phyloP scores from a whole-genome alignment of 176 grass and related monocot species.

The Urochloa ruziziensis region DNA sequence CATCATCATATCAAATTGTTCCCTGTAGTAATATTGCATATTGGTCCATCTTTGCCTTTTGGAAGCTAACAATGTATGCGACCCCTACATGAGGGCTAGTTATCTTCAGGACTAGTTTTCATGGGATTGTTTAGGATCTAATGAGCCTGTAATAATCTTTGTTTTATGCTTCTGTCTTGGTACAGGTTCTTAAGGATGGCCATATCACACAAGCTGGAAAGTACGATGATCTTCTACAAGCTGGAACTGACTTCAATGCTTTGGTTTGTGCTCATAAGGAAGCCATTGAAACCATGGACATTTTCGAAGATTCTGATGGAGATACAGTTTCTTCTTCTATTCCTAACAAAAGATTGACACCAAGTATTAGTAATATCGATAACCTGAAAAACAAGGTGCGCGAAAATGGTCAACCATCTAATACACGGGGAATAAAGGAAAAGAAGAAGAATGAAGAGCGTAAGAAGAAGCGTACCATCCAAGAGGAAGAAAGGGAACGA shows the following conservation, averaged over 20 bases:
- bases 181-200: slow-evolving; percentile 88
- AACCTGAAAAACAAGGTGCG: slow-evolving; percentile 63
- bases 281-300: slow-evolving; percentile 89
- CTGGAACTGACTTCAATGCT: slow-evolving; percentile 90
- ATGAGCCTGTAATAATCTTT: neutral
- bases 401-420: slow-evolving; percentile 62
- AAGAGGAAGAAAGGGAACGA: slow-evolving; percentile 92
- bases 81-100: neutral
- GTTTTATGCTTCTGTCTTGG: neutral
- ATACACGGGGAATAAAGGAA: slow-evolving; percentile 57
- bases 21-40: slow-evolving; percentile 3
- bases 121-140: neutral
- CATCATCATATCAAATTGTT: neutral
- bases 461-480: slow-evolving; percentile 55
- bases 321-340: slow-evolving; percentile 51
- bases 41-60: slow-evolving; percentile 29
- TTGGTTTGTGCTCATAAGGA: slow-evolving; percentile 91
- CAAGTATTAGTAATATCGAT: slow-evolving; percentile 77
- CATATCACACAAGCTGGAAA: slow-evolving; percentile 88
- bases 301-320: slow-evolving; percentile 63
- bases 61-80: neutral
- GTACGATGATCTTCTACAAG: slow-evolving; percentile 88
- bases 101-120: slow-evolving; percentile 14
- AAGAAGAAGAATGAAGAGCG: slow-evolving; percentile 43
- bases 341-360: slow-evolving; percentile 63